These are phyloP conservation scores for Suillus placidus DNA, from an alignment of 768 basidiomycete genomes.

Conservation along the genomic window DNA sequence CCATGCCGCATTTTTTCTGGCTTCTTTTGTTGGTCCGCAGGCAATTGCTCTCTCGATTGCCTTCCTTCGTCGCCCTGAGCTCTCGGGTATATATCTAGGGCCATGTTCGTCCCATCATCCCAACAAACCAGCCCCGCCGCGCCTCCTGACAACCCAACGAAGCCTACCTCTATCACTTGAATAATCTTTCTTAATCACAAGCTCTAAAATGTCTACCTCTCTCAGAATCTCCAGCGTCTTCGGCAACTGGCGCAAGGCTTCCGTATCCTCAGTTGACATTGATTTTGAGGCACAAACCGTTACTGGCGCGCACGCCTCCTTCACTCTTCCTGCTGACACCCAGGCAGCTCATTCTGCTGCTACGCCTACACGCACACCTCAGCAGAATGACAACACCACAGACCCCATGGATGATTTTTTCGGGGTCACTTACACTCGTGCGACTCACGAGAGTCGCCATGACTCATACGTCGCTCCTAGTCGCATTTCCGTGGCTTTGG, in stretches of 20 bases:
- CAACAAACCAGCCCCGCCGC: constrained; percentile 7
- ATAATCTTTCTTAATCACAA: constrained; percentile 10
- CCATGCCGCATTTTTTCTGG: background rate
- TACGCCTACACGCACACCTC: constrained; percentile 13
- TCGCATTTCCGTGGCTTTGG: constrained; percentile 8
- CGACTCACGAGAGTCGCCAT: constrained; percentile 36
- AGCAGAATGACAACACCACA: background rate
- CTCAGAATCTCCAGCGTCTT: constrained; percentile 15
- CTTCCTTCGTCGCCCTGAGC: constrained; percentile 2
- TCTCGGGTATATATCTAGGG: constrained; percentile 15
- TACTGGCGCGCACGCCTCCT: constrained; percentile 10
- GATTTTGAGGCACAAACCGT: constrained; percentile 24
- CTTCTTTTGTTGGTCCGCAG: constrained; percentile 15
- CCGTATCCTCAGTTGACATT: constrained; percentile 13
- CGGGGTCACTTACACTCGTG: constrained; percentile 26
- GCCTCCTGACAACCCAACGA: background rate
- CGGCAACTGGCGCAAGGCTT: constrained; percentile 20
- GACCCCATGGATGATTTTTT: constrained; percentile 32
- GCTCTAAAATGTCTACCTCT: constrained; percentile 1
- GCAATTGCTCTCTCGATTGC: constrained; percentile 15
- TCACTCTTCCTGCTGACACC: constrained; percentile 12
- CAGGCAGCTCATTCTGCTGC: constrained; percentile 12
- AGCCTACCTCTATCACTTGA: background rate
- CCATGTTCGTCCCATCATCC: constrained; percentile 3
- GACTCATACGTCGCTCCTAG: constrained; percentile 22